Evolutionary conservation across 164 flowering plant species (phyloP), one percentile per base, ranked within the genome.

Genomic region (Tetracentron sinense): DNA sequence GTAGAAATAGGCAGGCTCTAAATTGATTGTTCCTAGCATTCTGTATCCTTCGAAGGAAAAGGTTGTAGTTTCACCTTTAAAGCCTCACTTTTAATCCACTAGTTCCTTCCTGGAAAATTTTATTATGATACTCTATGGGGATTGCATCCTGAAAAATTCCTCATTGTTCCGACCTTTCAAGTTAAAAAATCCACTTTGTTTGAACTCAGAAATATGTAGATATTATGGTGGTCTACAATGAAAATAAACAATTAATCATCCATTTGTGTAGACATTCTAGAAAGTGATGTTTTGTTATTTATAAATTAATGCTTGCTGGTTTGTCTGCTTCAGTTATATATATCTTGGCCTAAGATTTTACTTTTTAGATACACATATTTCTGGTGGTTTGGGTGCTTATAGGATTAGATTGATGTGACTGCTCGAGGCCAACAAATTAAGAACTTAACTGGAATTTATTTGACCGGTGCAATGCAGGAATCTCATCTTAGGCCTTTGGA

Each of bases 401-500:
- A 26, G 42, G 20, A 23, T 46, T 20, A 50, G 17, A 22, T 59
- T 42, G 25, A 42, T 27, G 33, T 28, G 31, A 31, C 55, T 33
- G 22, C 61, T 51, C 58, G 42, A 15, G 46, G 30, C 52, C 16
- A 23, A 42, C 20, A 49, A 56, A 20, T 7, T n/a, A 26, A 49
- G 55, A 3, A 20, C 51, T 26, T n/a, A 26, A 28, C 28, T 65
- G 63, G n/a, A 31, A 61, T 46, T 54, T 47, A 51, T 38, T 35
- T 61, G 58, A 25, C 50, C 68, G 22, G 2, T 56, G 23, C 29
- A 22, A 56, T 82, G 81, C 85, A 95, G 99, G 87, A 95, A 95
- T 74, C 69, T 74, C 64, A 88, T 95, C 61, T 73, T 95, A 64
- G 77, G 83, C 63, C 89, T 89, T 60, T 95, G 99, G 99, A 82